A percentile compares a stretch with the other conserved stretches of the same genome.
phyloP scores from a whole-genome alignment of 805 yeast genomes.

The Metschnikowia continentalis region DNA sequence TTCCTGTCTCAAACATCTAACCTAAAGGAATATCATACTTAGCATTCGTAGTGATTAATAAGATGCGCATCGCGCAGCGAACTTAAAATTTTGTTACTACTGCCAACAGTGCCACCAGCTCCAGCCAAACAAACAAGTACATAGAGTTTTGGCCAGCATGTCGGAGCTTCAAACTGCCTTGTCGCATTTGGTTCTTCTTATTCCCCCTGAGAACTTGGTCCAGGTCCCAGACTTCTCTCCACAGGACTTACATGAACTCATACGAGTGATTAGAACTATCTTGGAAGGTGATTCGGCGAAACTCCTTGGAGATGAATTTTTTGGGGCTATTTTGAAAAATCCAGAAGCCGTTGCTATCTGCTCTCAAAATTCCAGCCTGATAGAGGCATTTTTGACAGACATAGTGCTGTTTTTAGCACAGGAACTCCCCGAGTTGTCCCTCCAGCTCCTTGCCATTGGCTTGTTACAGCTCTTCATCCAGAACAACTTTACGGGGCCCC shows the following conservation, averaged over 20 bases:
- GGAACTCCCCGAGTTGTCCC: constrained; percentile 8
- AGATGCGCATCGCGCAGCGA: constrained; percentile 4
- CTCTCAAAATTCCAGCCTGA: constrained; percentile 13
- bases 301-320: constrained; percentile 21
- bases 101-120: neutral
- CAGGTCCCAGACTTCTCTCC: neutral
- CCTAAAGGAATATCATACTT: neutral
- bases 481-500: constrained; percentile 81
- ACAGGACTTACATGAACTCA: neutral
- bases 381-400: constrained; percentile 18
- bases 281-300: constrained; percentile 24
- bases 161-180: constrained; percentile 6
- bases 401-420: constrained; percentile 5
- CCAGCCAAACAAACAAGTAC: neutral
- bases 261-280: neutral
- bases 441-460: constrained; percentile 50
- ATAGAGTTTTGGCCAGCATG: neutral
- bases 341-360: constrained; percentile 15
- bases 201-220: constrained; percentile 10
- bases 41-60: neutral
- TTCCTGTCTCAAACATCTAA: neutral
- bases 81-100: neutral
- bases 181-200: constrained; percentile 16
- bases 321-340: constrained; percentile 17
- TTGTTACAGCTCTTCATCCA: constrained; percentile 68